Percentiles rank a stretch among this genome's conserved stretches.
Conservation (phyloP, 2,329 filamentous ascomycete species). For the Fusarium sp. region DNA sequence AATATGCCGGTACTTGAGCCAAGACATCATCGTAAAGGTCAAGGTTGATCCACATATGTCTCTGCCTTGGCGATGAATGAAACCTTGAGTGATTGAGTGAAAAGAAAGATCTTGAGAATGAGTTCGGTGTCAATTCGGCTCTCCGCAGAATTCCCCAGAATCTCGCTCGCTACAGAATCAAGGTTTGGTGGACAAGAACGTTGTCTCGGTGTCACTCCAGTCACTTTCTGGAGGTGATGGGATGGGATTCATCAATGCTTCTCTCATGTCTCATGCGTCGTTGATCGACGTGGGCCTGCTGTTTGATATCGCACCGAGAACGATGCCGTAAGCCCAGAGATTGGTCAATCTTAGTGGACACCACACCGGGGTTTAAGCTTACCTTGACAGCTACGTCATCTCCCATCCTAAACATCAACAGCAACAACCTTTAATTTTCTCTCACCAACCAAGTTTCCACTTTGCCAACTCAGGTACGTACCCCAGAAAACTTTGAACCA, state of each 20-base stretch:
- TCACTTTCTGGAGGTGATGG: not conserved
- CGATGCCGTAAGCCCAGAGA: constrained; percentile 38
- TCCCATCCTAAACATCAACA: constrained; percentile 22
- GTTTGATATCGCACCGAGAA: constrained; percentile 40
- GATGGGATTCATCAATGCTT: not conserved
- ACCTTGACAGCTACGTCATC: constrained; percentile 46
- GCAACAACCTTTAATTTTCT: constrained; percentile 1
- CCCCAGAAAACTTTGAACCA: constrained; percentile 27
- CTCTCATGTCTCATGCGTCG: constrained; percentile 6
- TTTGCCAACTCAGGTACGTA: constrained; percentile 5
- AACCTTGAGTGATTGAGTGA: not conserved
- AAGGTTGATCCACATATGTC: constrained; percentile 17
- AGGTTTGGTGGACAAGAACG: constrained; percentile 16
- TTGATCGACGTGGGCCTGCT: constrained; percentile 32
- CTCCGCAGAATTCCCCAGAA: constrained; percentile 27
- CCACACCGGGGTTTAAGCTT: constrained; percentile 43
- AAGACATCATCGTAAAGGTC: constrained; percentile 12
- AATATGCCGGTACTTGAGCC: constrained; percentile 26
- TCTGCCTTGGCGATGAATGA: constrained; percentile 27
- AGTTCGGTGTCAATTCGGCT: not conserved
- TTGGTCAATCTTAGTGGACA: constrained; percentile 6
- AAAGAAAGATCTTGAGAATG: not conserved
- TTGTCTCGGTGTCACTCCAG: not conserved
- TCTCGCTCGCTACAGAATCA: constrained; percentile 35
- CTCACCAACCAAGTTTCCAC: constrained; percentile 6